Evolutionary conservation across 176 grass and related monocot genomes (phyloP).

Genomic region (Puccinellia tenuiflora): DNA sequence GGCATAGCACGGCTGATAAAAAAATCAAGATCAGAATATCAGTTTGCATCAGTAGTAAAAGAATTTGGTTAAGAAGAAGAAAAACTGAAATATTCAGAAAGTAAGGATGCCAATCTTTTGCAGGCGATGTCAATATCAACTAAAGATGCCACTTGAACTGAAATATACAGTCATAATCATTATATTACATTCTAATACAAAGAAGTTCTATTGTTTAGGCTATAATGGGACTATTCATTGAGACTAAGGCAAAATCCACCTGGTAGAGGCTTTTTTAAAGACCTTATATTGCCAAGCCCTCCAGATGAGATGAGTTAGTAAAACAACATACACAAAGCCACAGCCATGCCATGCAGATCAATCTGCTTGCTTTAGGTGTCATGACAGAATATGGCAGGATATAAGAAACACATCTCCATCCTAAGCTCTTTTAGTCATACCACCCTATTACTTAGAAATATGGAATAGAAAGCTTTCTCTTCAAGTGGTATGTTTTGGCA

Average conservation of each 20-base stretch:
- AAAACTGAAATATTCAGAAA: neutral
- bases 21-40: conserved; percentile 26
- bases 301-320: neutral
- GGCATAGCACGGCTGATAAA: conserved; percentile 75
- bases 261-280: neutral
- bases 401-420: neutral
- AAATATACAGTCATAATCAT: neutral
- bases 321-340: neutral
- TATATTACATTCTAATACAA: neutral
- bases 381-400: neutral
- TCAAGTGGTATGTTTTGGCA: neutral
- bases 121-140: neutral
- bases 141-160: neutral
- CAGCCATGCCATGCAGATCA: neutral
- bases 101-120: neutral
- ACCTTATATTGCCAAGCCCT: neutral
- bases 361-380: neutral
- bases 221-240: neutral
- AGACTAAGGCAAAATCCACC: neutral
- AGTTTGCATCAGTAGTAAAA: conserved; percentile 1
- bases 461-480: neutral
- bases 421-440: neutral
- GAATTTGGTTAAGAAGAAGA: neutral
- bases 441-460: neutral
- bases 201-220: neutral